Percentiles rank a stretch among this genome's conserved stretches.
Conservation (phyloP, 1,284 basidiomycete genomes). For the Pseudozyma sp. region DNA sequence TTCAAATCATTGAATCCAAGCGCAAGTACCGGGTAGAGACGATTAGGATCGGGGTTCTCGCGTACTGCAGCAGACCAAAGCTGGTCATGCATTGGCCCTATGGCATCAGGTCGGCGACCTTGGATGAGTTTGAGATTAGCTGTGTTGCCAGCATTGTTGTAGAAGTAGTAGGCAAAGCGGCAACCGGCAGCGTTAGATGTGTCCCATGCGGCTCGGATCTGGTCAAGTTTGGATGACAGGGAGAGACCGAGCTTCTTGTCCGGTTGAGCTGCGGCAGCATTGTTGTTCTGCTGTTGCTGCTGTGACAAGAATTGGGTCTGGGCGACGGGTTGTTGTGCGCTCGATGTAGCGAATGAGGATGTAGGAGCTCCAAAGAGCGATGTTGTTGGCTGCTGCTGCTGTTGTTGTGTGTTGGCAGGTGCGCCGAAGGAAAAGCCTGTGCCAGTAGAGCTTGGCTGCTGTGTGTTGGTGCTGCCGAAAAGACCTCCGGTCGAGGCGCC, state of each 20-base stretch:
- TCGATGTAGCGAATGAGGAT: slow-evolving; percentile 21
- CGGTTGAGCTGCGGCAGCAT: slow-evolving; percentile 8
- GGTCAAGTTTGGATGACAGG: slow-evolving; percentile 56
- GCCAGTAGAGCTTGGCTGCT: slow-evolving; percentile 15
- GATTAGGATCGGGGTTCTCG: slow-evolving; percentile 64
- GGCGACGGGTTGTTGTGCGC: slow-evolving; percentile 33
- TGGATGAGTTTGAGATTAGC: slow-evolving; percentile 53
- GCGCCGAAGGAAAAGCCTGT: slow-evolving; percentile 43
- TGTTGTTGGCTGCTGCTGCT: slow-evolving; percentile 22
- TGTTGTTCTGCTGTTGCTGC: slow-evolving; percentile 2
- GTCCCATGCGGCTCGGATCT: slow-evolving; percentile 63
- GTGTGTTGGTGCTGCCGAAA: slow-evolving; percentile 29
- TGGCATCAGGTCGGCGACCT: slow-evolving; percentile 58
- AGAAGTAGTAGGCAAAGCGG: slow-evolving; percentile 63
- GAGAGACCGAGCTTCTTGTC: slow-evolving; percentile 60
- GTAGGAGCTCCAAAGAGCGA: slow-evolving; percentile 40
- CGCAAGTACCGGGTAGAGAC: slow-evolving; percentile 66
- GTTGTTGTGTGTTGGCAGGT: slow-evolving; percentile 14
- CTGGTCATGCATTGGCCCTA: slow-evolving; percentile 63
- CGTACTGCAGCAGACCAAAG: slow-evolving; percentile 62
- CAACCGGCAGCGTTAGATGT: slow-evolving; percentile 59
- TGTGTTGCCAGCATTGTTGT: slow-evolving; percentile 58
- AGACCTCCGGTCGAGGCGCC: slow-evolving; percentile 32
- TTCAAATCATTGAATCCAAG: slow-evolving; percentile 65
- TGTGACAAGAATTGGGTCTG: slow-evolving; percentile 26